Evolutionary conservation across 768 basidiomycete genomes (phyloP).

Genomic region (Amyloporia xantha): DNA sequence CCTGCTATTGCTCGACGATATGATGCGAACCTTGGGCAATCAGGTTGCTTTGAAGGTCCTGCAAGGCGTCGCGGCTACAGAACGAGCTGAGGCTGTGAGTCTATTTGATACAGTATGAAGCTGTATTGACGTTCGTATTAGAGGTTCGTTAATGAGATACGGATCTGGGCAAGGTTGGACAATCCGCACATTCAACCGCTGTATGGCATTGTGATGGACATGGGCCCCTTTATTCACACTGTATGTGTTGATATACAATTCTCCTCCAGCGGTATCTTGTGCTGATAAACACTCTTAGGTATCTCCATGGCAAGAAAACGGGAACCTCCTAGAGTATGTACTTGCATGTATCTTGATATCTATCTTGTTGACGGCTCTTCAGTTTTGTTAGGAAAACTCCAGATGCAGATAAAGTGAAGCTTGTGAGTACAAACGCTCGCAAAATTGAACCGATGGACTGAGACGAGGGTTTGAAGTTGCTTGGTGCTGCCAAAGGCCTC

Average conservation of each 20-base stretch:
- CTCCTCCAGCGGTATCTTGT: too few relatives aligned
- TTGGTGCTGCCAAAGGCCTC: constrained; percentile 49
- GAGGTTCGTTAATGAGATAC: constrained; percentile 53
- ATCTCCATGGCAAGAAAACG: constrained; percentile 57
- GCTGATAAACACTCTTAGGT: constrained; percentile 32
- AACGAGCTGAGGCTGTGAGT: constrained; percentile 32
- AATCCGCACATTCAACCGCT: constrained; percentile 50
- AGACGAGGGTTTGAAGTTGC: constrained; percentile 28
- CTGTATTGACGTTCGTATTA: constrained; percentile 15
- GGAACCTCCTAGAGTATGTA: constrained; percentile 51
- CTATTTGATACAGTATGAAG: background rate
- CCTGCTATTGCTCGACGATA: background rate
- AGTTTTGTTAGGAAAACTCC: too few relatives aligned
- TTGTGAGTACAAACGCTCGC: too few relatives aligned
- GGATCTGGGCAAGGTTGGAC: constrained; percentile 44
- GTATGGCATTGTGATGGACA: constrained; percentile 49
- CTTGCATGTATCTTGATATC: background rate
- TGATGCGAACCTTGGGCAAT: background rate
- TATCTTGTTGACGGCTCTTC: too few relatives aligned
- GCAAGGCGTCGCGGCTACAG: constrained; percentile 37
- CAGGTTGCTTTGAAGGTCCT: constrained; percentile 56
- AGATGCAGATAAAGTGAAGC: too few relatives aligned
- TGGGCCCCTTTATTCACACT: constrained; percentile 45
- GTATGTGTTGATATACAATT: constrained; percentile 23
- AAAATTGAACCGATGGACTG: too few relatives aligned